These are phyloP conservation scores for Chlamydomonas schloesseri DNA, from an alignment of 139 green algal species.

Conservation along the genomic window DNA sequence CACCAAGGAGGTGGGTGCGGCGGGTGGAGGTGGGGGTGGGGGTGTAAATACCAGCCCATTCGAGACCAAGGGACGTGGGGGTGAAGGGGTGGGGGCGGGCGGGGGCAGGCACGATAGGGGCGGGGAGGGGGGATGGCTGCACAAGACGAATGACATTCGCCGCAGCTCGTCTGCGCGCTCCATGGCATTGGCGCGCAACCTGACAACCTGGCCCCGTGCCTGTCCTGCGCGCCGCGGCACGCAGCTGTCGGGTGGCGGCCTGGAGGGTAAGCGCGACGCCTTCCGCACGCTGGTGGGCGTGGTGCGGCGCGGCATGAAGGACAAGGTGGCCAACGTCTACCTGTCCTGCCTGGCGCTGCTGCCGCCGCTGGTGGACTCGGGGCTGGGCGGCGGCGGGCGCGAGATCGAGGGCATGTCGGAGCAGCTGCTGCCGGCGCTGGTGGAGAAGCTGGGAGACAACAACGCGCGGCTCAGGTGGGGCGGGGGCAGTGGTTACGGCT, in stretches of 20 bases:
- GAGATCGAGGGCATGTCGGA: slow-evolving; percentile 53
- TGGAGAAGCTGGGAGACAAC: slow-evolving; percentile 83
- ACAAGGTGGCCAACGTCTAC: slow-evolving; percentile 74
- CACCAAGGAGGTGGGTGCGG: background rate
- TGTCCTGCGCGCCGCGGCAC: no score
- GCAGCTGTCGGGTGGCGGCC: background rate
- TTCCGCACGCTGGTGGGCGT: slow-evolving; percentile 39
- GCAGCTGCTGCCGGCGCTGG: slow-evolving; percentile 75
- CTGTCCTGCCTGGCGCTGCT: slow-evolving; percentile 55
- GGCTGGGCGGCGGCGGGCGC: slow-evolving; percentile 2
- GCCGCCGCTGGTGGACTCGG: slow-evolving; percentile 44
- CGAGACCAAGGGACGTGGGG: no score
- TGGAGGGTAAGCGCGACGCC: slow-evolving; percentile 36
- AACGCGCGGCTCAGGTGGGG: slow-evolving; percentile 67
- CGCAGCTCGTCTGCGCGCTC: no score
- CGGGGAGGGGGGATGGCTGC: no score
- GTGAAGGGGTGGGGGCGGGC: no score
- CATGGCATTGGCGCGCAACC: no score
- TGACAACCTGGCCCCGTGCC: no score
- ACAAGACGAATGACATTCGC: no score
- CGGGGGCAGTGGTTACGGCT: no score
- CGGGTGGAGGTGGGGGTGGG: no score
- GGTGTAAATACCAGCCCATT: no score
- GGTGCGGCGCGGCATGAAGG: slow-evolving; percentile 20
- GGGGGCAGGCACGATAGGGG: no score